phyloP scores from a whole-genome alignment of 2,329 filamentous ascomycete species.

The Aspergillaceae sp. region DNA sequence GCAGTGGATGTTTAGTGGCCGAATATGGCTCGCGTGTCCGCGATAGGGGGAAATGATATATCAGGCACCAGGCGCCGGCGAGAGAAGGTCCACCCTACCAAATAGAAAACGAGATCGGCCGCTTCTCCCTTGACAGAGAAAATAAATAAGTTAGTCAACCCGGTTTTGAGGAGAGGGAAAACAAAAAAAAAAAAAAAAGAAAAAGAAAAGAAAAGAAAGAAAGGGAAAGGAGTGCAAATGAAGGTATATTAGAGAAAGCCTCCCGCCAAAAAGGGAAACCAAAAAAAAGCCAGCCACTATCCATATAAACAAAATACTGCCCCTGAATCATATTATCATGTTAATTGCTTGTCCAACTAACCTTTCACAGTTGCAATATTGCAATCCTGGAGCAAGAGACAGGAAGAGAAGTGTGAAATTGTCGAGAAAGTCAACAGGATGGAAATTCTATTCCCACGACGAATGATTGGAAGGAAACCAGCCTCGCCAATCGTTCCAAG shows the following conservation, averaged over 20 bases:
- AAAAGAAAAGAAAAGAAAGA: background rate
- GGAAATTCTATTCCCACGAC: background rate
- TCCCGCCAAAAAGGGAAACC: background rate
- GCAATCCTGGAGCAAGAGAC: too few species aligned
- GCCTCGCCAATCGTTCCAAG: conserved; percentile 15
- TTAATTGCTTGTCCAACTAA: background rate
- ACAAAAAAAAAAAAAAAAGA: background rate
- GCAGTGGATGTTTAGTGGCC: background rate
- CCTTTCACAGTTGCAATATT: too few species aligned
- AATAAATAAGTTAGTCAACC: background rate
- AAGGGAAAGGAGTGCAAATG: background rate
- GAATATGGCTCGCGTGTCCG: background rate
- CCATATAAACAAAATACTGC: background rate
- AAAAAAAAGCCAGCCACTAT: background rate
- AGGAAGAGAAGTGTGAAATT: too few species aligned
- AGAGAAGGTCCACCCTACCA: background rate
- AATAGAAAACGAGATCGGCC: background rate
- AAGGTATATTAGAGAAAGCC: background rate
- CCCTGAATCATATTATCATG: background rate
- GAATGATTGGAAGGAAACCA: conserved; percentile 15
- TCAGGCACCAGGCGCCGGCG: background rate
- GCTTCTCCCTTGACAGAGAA: background rate
- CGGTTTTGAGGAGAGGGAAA: background rate
- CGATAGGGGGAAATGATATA: background rate
- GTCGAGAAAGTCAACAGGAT: background rate